These are phyloP conservation scores for Cladochytrium replicatum DNA, from an alignment of 192 early-diverging fungal species.

Conservation along the genomic window DNA sequence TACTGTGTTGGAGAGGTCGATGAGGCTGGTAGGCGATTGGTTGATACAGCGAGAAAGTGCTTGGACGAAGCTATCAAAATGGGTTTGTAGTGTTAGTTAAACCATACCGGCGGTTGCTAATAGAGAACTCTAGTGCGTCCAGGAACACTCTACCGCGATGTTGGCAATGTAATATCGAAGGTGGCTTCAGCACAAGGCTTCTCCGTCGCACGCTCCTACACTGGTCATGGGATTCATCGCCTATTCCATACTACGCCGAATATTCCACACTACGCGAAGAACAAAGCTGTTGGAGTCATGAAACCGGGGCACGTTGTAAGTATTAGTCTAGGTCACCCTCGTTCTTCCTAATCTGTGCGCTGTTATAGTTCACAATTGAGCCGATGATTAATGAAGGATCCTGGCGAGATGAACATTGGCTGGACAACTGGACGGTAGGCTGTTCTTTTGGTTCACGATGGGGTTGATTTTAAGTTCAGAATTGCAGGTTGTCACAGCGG, in stretches of 20 bases:
- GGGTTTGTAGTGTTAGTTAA: no score
- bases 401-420: conserved; percentile 42
- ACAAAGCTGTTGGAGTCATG: conserved; percentile 93
- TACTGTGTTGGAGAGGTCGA: conserved; percentile 87
- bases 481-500: conserved; percentile 72
- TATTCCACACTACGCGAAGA: conserved; percentile 90
- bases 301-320: conserved; percentile 74
- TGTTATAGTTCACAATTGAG: conserved; percentile 81
- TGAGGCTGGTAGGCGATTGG: conserved; percentile 55
- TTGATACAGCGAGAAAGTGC: conserved; percentile 75
- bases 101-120: no score
- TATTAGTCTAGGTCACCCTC: neutral
- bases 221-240: conserved; percentile 82
- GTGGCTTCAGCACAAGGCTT: conserved; percentile 76
- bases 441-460: neutral
- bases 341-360: conserved; percentile 2
- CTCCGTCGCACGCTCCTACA: conserved; percentile 84
- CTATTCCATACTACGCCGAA: conserved; percentile 87
- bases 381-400: conserved; percentile 95
- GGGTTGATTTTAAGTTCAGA: neutral
- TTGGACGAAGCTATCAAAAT: conserved; percentile 85
- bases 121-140: no score
- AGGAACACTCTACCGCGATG: conserved; percentile 80
- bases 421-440: conserved; percentile 62
- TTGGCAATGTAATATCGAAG: conserved; percentile 86